Conservation (phyloP, 2,329 filamentous ascomycete genomes). For the Cladorrhinum sp. region DNA sequence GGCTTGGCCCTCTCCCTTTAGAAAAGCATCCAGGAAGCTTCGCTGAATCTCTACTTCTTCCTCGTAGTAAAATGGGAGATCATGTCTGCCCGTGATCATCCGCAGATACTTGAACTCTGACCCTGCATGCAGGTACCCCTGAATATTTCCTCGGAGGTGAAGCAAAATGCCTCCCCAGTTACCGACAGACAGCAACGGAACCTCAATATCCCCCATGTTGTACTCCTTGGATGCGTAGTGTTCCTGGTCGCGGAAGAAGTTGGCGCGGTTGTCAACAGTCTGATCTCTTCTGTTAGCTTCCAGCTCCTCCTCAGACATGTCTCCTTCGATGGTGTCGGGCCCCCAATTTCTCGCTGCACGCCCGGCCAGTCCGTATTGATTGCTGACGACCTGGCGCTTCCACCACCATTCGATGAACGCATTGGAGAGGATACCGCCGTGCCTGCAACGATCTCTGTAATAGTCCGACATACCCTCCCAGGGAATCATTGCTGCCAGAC, state of each 20-base stretch:
- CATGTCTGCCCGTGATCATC: constrained; percentile 67
- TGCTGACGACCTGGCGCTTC: constrained; percentile 62
- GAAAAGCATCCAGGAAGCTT: constrained; percentile 67
- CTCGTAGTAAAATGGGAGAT: constrained; percentile 68
- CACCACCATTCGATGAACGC: constrained; percentile 63
- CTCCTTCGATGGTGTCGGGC: constrained; percentile 55
- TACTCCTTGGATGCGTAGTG: constrained; percentile 67
- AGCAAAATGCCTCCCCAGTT: constrained; percentile 71
- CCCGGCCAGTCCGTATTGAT: constrained; percentile 60
- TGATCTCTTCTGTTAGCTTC: constrained; percentile 48
- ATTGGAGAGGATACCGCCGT: constrained; percentile 60
- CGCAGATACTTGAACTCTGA: constrained; percentile 67
- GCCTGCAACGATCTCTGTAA: constrained; percentile 56
- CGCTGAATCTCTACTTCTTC: constrained; percentile 66
- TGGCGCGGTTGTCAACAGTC: constrained; percentile 43
- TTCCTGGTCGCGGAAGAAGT: constrained; percentile 58
- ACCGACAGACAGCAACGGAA: constrained; percentile 63
- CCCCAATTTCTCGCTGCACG: constrained; percentile 30
- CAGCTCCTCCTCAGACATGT: constrained; percentile 51
- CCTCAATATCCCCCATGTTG: constrained; percentile 61
- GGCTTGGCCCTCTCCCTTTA: constrained; percentile 61
- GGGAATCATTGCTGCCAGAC: constrained; percentile 46
- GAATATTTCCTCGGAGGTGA: constrained; percentile 66
- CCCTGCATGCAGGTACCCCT: constrained; percentile 61
- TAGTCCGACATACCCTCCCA: constrained; percentile 55